Conservation (phyloP, 225 moss, liverwort and hornwort genomes). For the Pseudisothecium myosuroides region DNA sequence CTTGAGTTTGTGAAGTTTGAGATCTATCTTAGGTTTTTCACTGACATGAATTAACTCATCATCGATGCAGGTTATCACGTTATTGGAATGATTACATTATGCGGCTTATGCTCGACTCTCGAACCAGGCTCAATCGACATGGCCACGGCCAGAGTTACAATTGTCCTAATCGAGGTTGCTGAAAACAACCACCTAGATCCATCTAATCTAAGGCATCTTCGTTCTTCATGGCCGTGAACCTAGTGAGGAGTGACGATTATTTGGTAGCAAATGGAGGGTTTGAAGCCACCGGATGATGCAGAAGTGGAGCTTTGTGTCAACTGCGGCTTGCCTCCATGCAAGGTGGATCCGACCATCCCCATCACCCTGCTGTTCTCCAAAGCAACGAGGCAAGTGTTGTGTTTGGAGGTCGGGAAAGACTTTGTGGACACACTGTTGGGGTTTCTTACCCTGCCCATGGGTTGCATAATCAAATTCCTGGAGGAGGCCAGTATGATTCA, state of each 20-base stretch:
- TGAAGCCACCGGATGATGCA: not conserved
- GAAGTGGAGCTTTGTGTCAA: conserved; percentile 16
- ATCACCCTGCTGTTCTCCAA: conserved; percentile 33
- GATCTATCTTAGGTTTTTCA: not conserved
- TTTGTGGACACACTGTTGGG: conserved; percentile 38
- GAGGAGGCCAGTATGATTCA: conserved; percentile 31
- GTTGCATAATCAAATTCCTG: conserved; percentile 37
- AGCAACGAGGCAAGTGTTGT: conserved; percentile 35
- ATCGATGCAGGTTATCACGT: not conserved
- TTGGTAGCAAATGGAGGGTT: conserved; percentile 2
- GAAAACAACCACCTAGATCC: not conserved
- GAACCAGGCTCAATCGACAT: not conserved
- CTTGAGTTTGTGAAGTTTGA: not conserved
- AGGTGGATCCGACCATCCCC: conserved; percentile 14
- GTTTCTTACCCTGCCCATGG: conserved; percentile 38
- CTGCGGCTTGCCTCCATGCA: conserved; percentile 32
- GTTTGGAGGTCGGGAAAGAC: conserved; percentile 40
- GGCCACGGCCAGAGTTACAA: not conserved
- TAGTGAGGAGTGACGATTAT: not conserved
- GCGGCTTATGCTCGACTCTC: not conserved
- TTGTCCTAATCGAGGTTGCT: not conserved
- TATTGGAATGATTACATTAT: not conserved
- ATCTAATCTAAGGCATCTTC: not conserved
- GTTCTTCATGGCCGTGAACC: not conserved
- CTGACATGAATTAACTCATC: not conserved